Evolutionary conservation across 2,329 filamentous ascomycete genomes (phyloP), one percentile per base, ranked within the genome.

Genomic region (Piedraia hortae): DNA sequence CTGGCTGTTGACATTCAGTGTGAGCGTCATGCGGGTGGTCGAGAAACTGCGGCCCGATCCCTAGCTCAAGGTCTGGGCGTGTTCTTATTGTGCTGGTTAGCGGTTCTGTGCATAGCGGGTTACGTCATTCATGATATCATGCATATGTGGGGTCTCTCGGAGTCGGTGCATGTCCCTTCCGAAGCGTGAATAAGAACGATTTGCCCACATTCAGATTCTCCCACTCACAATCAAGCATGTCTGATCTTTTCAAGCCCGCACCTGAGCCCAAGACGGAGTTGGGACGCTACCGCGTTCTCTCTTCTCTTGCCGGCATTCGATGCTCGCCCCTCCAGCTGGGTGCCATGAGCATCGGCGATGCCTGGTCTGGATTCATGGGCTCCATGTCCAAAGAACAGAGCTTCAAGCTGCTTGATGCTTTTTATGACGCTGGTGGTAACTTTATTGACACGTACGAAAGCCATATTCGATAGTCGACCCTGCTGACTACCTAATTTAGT

Each of bases 1-100:
- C n/a, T 93, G 82, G 82, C 59, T 82, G 28, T 57, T 71, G 43
- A 91, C 77, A 11, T 89, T 93, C 47, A 63, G 70, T 21, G 68
- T 91, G 26, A 90, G 77, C 45, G 41, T 44, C 6, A 29, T 46
- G 20, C 34, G 43, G 23, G 42, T 45, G 5, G 42, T 45, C 18
- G 42, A 45, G 27, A 43, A 43, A 28, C 31, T 45, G 25, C 29
- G 35, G n/a, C 28, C 31, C 23, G 32, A 36, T 24, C 31, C 33
- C 19, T 16, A 20, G 36, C 39, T 12, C n/a, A 16, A 9, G 10
- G 12, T 14, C 20, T 14, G 7, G 20, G 20, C 4, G 5, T 6
- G n/a, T 8, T 10, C 4, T 22, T 22, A 9, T 21, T 12, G 19
- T 7, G 9, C 11, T n/a, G 9, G 10, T 7, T 13, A 3, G 11